Evolutionary conservation across 1,284 basidiomycete species (phyloP), one percentile per base, ranked within the genome.

Genomic region (Volvariella surrecta): DNA sequence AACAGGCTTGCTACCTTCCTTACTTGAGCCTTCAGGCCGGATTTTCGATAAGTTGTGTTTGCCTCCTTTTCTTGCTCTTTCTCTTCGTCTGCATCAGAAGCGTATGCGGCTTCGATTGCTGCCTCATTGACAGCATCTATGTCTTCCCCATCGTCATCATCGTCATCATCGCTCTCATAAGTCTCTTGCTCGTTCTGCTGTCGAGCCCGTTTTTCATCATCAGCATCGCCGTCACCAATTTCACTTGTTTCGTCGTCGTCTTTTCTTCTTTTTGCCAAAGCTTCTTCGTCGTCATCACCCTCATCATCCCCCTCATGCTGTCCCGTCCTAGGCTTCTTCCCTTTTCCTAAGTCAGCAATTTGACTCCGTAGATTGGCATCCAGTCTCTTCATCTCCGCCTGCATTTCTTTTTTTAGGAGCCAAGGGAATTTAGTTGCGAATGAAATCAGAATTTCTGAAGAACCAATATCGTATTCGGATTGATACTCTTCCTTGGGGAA

Each of bases 401-500:
- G 68, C 54, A 98, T 86, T 63, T 96, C 92, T 62, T 84, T 89
- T 64, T 86, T 91, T 53, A 99, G 68, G 31, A 74, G 75, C n/a
- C 79, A 67, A 3, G 92, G 87, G 63, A 99, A 97, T 42, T 76
- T 82, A 49, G 74, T 72, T 11, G 76, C 76, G 49, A 99, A 82
- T 8, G 77, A 73, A 15, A 73, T 66, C 40, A 96, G 73, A 47
- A 99, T 80, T 55, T 94, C 85, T 19, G 68, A 56, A 1, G 82
- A 74, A 28, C 76, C 74, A 35, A 94, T 76, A 53, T 88, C 83
- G 66, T 98, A 92, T 63, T 97, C 95, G 34, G 80, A 70, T 42
- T 67, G 62, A 62, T 95, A 98, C 59, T 99, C 94, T 34, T 78
- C 74, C 45, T 75, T 71, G 0, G 93, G 92, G 69, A 91, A 99